These are phyloP conservation scores for Durotheca rogersii DNA, from an alignment of 495 filamentous ascomycete genomes.

Conservation along the genomic window DNA sequence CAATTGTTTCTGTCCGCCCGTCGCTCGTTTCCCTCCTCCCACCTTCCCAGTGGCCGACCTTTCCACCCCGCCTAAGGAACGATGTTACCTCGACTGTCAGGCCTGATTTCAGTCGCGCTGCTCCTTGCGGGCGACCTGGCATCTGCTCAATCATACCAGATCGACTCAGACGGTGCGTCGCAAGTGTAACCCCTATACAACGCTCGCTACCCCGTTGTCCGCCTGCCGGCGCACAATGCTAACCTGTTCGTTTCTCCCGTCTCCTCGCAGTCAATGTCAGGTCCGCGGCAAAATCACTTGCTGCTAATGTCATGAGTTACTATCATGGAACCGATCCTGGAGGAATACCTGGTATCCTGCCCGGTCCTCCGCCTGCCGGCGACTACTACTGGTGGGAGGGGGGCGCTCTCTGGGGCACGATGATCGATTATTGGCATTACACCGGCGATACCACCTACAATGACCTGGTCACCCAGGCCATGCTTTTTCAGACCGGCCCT, in stretches of 20 bases:
- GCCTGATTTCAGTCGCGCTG: conserved; percentile 13
- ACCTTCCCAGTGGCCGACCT: conserved; percentile 9
- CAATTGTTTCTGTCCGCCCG: conserved; percentile 7
- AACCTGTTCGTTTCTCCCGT: neutral
- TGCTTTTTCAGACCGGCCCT: conserved; percentile 64
- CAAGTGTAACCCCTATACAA: neutral
- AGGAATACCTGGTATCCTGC: conserved; percentile 65
- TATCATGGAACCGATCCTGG: conserved; percentile 60
- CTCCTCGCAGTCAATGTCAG: conserved; percentile 51
- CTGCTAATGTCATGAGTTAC: conserved; percentile 58
- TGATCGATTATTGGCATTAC: conserved; percentile 72
- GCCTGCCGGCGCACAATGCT: no score
- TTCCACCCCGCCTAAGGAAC: conserved; percentile 20
- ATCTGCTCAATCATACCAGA: conserved; percentile 27
- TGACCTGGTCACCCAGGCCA: conserved; percentile 54
- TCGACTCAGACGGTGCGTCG: conserved; percentile 30
- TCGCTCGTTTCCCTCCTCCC: conserved; percentile 23
- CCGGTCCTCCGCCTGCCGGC: conserved; percentile 52
- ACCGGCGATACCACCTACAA: conserved; percentile 69
- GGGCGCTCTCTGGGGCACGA: conserved; percentile 52
- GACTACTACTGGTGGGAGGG: conserved; percentile 61
- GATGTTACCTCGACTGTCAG: no score
- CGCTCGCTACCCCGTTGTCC: no score
- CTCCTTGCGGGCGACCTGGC: conserved; percentile 14
- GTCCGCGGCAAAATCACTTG: conserved; percentile 54